These are phyloP conservation scores for Daldinia eschscholtzii DNA, from an alignment of 2,329 filamentous ascomycete species.

Conservation along the genomic window DNA sequence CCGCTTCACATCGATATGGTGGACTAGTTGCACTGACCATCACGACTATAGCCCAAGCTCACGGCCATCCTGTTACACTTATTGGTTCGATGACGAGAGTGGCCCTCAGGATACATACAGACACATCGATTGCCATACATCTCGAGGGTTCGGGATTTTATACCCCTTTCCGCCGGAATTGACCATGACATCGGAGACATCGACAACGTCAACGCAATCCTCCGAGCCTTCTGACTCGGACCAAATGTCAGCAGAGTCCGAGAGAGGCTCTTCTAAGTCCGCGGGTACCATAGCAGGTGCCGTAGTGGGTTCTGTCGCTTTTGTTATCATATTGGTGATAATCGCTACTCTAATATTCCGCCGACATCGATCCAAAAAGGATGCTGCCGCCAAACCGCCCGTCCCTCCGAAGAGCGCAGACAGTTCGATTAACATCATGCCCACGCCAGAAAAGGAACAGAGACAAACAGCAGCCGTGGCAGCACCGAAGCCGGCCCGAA, in stretches of 20 bases:
- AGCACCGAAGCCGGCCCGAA: not conserved
- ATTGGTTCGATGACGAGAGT: constrained; percentile 43
- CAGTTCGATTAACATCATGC: constrained; percentile 16
- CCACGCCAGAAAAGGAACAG: constrained; percentile 23
- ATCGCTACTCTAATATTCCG: constrained; percentile 36
- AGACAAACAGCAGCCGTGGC: constrained; percentile 10
- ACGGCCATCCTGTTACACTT: constrained; percentile 47
- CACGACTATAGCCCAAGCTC: constrained; percentile 35
- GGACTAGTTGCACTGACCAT: constrained; percentile 9
- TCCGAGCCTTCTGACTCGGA: not conserved
- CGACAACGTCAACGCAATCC: constrained; percentile 1
- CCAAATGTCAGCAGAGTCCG: not conserved
- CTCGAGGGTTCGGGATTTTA: constrained; percentile 46
- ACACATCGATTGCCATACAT: constrained; percentile 47
- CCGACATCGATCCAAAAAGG: constrained; percentile 16
- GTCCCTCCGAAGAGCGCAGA: constrained; percentile 13
- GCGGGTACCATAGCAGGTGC: constrained; percentile 45
- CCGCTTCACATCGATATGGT: not conserved
- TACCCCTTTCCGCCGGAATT: constrained; percentile 48
- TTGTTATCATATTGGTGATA: constrained; percentile 37
- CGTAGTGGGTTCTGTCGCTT: constrained; percentile 41
- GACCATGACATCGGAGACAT: constrained; percentile 30
- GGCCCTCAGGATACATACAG: constrained; percentile 44
- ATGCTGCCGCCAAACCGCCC: not conserved
- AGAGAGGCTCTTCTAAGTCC: constrained; percentile 22